Conservation (phyloP, 1,284 basidiomycete genomes). For the Sparassis latifolia region DNA sequence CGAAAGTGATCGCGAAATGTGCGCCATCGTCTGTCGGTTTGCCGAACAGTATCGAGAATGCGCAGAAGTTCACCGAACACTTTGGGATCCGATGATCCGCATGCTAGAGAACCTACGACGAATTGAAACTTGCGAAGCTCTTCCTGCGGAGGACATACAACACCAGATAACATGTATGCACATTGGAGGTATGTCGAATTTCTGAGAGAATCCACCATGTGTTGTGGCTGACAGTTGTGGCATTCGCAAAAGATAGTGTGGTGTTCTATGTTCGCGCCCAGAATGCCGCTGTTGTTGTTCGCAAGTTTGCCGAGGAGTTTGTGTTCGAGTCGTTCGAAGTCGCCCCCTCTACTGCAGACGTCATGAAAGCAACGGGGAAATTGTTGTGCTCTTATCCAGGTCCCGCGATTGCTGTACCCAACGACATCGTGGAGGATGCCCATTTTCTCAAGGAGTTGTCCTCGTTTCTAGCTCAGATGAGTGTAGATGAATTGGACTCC, state of each 20-base stretch:
- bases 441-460: conserved; percentile 23
- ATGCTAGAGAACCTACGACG: neutral
- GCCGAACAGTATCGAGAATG: neutral
- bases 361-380: conserved; percentile 33
- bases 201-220: neutral
- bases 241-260: conserved; percentile 13
- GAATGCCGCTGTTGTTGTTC: conserved; percentile 37
- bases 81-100: neutral
- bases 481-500: conserved; percentile 11
- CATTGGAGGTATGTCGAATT: neutral
- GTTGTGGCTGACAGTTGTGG: neutral
- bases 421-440: conserved; percentile 21
- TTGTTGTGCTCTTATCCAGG: conserved; percentile 30
- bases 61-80: neutral
- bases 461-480: neutral
- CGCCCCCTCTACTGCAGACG: conserved; percentile 23
- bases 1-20: neutral
- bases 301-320: conserved; percentile 17
- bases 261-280: conserved; percentile 33
- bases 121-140: neutral
- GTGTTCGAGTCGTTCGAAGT: conserved; percentile 38
- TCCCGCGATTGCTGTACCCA: conserved; percentile 27
- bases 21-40: neutral
- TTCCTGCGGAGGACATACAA: neutral
- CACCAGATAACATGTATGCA: neutral